Conservation (phyloP, 164 flowering plant genomes). For the Vitis rupestris region DNA sequence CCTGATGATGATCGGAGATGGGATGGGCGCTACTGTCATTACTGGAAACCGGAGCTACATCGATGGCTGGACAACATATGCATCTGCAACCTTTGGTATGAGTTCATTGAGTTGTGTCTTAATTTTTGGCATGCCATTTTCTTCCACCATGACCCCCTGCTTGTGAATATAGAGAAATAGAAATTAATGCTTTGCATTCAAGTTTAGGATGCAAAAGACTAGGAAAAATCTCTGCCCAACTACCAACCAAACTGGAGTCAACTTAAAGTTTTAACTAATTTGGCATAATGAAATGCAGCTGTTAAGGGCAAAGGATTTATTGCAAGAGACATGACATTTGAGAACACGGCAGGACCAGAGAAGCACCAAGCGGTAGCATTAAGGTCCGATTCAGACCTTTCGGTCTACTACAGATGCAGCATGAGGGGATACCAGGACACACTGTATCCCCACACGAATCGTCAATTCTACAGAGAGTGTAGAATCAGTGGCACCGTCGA, state of each 20-base stretch:
- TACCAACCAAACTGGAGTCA: no score
- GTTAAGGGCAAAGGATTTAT: constrained; percentile 63
- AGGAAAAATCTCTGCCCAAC: no score
- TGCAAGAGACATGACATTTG: constrained; percentile 60
- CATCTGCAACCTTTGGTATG: constrained; percentile 56
- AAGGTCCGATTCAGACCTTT: constrained; percentile 53
- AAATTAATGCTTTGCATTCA: no score
- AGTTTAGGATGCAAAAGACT: no score
- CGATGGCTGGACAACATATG: constrained; percentile 48
- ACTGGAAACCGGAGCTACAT: constrained; percentile 36
- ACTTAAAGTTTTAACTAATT: no score
- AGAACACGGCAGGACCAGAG: constrained; percentile 67
- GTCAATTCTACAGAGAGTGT: constrained; percentile 48
- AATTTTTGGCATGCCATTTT: not conserved
- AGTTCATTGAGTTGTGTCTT: not conserved
- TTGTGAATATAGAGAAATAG: no score
- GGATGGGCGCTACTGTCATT: constrained; percentile 44
- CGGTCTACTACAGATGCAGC: constrained; percentile 43
- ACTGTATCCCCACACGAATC: constrained; percentile 30
- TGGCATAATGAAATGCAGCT: constrained; percentile 32
- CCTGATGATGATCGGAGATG: constrained; percentile 62
- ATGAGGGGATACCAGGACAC: constrained; percentile 62
- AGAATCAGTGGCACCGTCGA: constrained; percentile 54
- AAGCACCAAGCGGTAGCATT: constrained; percentile 71
- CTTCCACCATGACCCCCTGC: no score